Conservation (phyloP, 164 flowering plant species). For the Macadamia tetraphylla region DNA sequence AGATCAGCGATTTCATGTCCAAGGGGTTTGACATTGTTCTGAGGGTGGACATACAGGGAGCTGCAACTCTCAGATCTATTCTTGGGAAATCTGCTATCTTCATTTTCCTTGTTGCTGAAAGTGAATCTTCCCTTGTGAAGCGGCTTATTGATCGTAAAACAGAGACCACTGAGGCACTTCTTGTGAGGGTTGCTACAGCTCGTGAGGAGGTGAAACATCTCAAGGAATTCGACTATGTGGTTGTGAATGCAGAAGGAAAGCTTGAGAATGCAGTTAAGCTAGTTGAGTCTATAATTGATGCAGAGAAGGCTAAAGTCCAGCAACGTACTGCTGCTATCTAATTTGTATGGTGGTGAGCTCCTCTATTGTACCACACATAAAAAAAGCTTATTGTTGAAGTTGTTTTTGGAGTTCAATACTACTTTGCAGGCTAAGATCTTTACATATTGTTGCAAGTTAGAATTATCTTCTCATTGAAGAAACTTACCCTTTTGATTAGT, state of each 20-base stretch:
- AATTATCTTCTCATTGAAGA: too few relatives aligned
- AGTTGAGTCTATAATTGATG: conserved; percentile 76
- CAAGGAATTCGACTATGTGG: conserved; percentile 77
- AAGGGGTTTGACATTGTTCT: conserved; percentile 75
- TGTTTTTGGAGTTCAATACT: too few relatives aligned
- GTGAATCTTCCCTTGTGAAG: conserved; percentile 61
- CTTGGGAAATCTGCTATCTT: conserved; percentile 70
- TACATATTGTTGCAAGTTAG: too few relatives aligned
- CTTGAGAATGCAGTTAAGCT: conserved; percentile 57
- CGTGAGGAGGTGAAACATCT: conserved; percentile 71
- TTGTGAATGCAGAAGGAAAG: conserved; percentile 77
- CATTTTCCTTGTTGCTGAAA: conserved; percentile 78
- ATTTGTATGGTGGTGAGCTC: conserved; percentile 9
- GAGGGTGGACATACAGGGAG: conserved; percentile 93
- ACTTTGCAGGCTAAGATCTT: too few relatives aligned
- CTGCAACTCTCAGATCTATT: conserved; percentile 55
- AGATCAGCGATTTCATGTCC: conserved; percentile 69
- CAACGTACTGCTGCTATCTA: conserved; percentile 47
- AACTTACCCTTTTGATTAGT: too few relatives aligned
- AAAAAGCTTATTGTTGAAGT: too few relatives aligned
- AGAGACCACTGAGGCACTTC: conserved; percentile 55
- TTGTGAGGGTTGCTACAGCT: conserved; percentile 79
- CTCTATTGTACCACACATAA: background rate
- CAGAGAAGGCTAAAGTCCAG: conserved; percentile 78
- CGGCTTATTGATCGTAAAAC: conserved; percentile 73